Percentiles rank a stretch among this genome's conserved stretches.
These are phyloP conservation scores for Trichoderma brevicompactum DNA, from an alignment of 2,329 filamentous ascomycete species.

Conservation along the genomic window DNA sequence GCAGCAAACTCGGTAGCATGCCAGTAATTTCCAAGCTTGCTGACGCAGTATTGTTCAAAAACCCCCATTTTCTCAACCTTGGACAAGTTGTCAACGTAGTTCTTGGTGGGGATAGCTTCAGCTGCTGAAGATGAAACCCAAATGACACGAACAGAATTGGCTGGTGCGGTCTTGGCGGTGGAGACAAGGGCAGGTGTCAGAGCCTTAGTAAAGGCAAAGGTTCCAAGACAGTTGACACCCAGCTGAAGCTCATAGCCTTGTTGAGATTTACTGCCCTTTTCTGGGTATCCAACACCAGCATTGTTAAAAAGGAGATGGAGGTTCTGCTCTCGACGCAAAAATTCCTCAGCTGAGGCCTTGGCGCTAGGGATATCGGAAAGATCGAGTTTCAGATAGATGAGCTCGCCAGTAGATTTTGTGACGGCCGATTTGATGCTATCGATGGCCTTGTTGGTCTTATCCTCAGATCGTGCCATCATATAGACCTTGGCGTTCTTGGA, in stretches of 20 bases:
- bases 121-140: conserved; percentile 39
- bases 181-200: conserved; percentile 42
- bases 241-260: conserved; percentile 46
- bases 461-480: conserved; percentile 52
- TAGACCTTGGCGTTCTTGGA: conserved; percentile 58
- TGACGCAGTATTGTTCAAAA: conserved; percentile 35
- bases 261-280: conserved; percentile 35
- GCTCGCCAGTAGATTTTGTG: conserved; percentile 43
- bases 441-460: conserved; percentile 51
- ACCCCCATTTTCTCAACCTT: conserved; percentile 30
- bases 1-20: conserved; percentile 41
- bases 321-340: conserved; percentile 33
- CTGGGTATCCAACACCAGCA: conserved; percentile 48
- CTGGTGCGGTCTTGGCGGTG: conserved; percentile 40
- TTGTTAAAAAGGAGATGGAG: conserved; percentile 50
- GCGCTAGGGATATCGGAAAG: conserved; percentile 42
- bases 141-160: conserved; percentile 39
- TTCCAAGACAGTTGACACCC: conserved; percentile 47
- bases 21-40: conserved; percentile 42
- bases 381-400: conserved; percentile 51
- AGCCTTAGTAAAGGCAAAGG: conserved; percentile 46
- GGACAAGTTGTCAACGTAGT: conserved; percentile 13
- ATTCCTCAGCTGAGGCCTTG: conserved; percentile 35
- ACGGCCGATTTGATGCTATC: conserved; percentile 43
- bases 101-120: conserved; percentile 4